Conservation (phyloP, 2,329 filamentous ascomycete genomes). For the Botrytis squamosa region DNA sequence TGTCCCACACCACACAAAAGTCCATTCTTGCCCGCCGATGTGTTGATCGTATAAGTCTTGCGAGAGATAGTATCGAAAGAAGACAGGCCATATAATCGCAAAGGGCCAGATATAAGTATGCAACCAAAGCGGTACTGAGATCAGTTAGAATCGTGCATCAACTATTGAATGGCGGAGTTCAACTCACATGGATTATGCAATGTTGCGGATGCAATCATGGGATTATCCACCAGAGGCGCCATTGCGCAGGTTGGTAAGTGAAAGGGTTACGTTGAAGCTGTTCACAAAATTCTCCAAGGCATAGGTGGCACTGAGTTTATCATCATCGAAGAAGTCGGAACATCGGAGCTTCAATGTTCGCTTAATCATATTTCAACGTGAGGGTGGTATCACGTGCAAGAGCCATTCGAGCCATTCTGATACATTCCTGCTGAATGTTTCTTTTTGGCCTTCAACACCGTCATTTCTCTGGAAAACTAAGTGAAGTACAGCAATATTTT, state of each 20-base stretch:
- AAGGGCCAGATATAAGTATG: constrained; percentile 96
- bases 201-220: constrained; percentile 83
- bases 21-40: constrained; percentile 95
- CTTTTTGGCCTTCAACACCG: neutral
- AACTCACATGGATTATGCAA: constrained; percentile 70
- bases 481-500: neutral
- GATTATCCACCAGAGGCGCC: constrained; percentile 85
- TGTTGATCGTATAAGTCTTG: constrained; percentile 83
- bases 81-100: constrained; percentile 84
- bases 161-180: constrained; percentile 5
- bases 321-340: neutral
- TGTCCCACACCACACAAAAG: constrained; percentile 86
- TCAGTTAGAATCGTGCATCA: constrained; percentile 23
- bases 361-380: neutral
- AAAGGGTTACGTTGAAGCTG: constrained; percentile 18
- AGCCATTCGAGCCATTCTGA: neutral
- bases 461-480: neutral
- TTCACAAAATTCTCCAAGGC: constrained; percentile 15
- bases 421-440: neutral
- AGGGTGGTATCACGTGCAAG: neutral
- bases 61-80: constrained; percentile 83
- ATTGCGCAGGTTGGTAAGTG: constrained; percentile 43
- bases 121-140: constrained; percentile 63
- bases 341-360: neutral
- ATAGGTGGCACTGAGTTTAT: constrained; percentile 20